These are phyloP conservation scores for Arabidopsis lyrata DNA, from an alignment of 441 rosid genomes.

Conservation along the genomic window DNA sequence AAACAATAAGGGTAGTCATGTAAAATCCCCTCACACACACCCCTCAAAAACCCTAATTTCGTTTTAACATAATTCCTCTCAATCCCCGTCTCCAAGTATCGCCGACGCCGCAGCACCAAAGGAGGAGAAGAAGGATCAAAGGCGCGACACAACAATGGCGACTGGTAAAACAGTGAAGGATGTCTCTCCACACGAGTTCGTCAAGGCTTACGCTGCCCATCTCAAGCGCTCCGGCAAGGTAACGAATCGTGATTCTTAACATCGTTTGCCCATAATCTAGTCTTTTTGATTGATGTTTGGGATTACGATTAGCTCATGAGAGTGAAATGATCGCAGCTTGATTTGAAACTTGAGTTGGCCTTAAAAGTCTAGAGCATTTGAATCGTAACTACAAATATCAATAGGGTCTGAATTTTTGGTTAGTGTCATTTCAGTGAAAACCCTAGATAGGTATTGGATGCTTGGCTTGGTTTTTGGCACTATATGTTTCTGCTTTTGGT, in stretches of 20 bases:
- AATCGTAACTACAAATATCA: not conserved
- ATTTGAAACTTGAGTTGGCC: not conserved
- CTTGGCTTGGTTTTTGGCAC: not conserved
- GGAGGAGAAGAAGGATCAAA: conserved; percentile 11
- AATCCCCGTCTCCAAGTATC: conserved; percentile 18
- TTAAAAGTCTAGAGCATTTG: not conserved
- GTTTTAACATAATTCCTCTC: not conserved
- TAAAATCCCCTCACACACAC: conserved; percentile 15
- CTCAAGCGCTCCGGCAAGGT: conserved; percentile 66
- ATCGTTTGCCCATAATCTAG: not conserved
- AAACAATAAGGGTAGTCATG: conserved; percentile 25
- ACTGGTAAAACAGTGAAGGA: conserved; percentile 53
- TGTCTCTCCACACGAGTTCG: conserved; percentile 61
- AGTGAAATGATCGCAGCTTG: not conserved
- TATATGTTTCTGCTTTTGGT: not conserved
- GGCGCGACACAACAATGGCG: conserved; percentile 38
- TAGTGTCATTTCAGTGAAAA: not conserved
- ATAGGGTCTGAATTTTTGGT: not conserved
- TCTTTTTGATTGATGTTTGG: not conserved
- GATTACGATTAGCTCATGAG: not conserved
- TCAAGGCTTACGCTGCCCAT: conserved; percentile 59
- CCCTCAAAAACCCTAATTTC: conserved; percentile 41
- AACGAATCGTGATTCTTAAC: not conserved
- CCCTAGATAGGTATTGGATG: not conserved
- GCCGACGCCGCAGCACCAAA: conserved; percentile 44